Conservation (phyloP, 2,329 filamentous ascomycete species). For the Exserohilum rostratum region DNA sequence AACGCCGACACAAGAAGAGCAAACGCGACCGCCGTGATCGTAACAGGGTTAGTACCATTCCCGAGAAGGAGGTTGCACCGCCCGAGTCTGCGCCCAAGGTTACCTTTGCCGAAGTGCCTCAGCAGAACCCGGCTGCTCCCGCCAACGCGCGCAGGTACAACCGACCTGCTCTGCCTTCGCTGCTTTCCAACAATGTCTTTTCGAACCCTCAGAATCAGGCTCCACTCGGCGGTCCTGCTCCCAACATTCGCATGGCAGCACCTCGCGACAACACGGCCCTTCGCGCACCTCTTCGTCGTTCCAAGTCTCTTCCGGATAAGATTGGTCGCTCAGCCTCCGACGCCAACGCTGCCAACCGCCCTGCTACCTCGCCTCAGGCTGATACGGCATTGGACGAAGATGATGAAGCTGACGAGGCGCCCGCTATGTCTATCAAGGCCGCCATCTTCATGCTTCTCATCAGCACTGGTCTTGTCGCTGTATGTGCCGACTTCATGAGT, state of each 20-base stretch:
- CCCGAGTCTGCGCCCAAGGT: conserved; percentile 36
- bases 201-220: conserved; percentile 48
- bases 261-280: conserved; percentile 20
- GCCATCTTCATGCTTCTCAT: conserved; percentile 62
- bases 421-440: conserved; percentile 62
- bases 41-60: conserved; percentile 31
- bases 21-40: conserved; percentile 53
- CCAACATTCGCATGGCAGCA: conserved; percentile 42
- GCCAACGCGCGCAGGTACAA: conserved; percentile 58
- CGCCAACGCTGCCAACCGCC: conserved; percentile 21
- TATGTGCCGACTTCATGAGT: conserved; percentile 75
- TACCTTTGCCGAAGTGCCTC: conserved; percentile 49
- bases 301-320: conserved; percentile 46
- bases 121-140: conserved; percentile 47
- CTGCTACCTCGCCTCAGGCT: conserved; percentile 27
- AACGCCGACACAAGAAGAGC: conserved; percentile 54
- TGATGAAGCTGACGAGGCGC: conserved; percentile 41
- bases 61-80: conserved; percentile 30
- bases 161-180: conserved; percentile 66
- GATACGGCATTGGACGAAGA: conserved; percentile 25
- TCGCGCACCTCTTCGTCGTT: conserved; percentile 36
- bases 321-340: conserved; percentile 37
- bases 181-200: conserved; percentile 75
- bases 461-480: conserved; percentile 64
- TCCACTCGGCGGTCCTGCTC: conserved; percentile 34